These are phyloP conservation scores for Fusarium zealandicum DNA, from an alignment of 2,329 filamentous ascomycete genomes.

Conservation along the genomic window DNA sequence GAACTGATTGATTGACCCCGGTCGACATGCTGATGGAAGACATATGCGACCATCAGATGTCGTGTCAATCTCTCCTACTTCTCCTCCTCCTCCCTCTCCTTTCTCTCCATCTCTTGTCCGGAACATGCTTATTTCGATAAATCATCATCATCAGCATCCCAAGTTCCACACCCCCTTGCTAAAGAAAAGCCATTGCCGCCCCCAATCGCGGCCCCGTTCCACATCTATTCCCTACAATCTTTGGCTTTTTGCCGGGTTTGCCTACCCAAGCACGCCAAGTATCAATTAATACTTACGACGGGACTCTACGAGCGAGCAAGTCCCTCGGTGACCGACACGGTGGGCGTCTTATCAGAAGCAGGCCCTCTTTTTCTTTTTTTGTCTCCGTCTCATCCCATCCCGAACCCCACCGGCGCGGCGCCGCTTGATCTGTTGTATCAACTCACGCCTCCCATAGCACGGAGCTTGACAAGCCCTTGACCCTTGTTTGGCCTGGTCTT, in stretches of 20 bases:
- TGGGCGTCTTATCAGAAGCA: slow-evolving; percentile 39
- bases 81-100: slow-evolving; percentile 9
- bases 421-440: slow-evolving; percentile 39
- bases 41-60: slow-evolving; percentile 36
- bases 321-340: slow-evolving; percentile 26
- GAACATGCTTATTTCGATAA: slow-evolving; percentile 11
- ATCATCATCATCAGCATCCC: not conserved
- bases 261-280: no score
- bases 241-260: slow-evolving; percentile 20
- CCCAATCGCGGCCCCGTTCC: slow-evolving; percentile 23
- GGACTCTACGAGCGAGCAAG: slow-evolving; percentile 1
- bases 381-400: slow-evolving; percentile 22
- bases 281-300: no score
- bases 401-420: slow-evolving; percentile 36
- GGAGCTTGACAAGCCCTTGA: slow-evolving; percentile 20
- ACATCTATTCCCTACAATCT: slow-evolving; percentile 9
- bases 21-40: slow-evolving; percentile 20
- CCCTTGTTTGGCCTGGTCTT: slow-evolving; percentile 30
- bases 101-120: not conserved
- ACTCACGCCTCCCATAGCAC: slow-evolving; percentile 33
- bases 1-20: slow-evolving; percentile 16
- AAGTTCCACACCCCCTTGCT: slow-evolving; percentile 23
- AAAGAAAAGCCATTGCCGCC: slow-evolving; percentile 27
- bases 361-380: slow-evolving; percentile 43
- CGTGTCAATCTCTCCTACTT: slow-evolving; percentile 17